Percentiles rank a stretch among this genome's conserved stretches.
Evolutionary conservation across 2,329 filamentous ascomycete species (phyloP).

Genomic region (Penicillium sp.): DNA sequence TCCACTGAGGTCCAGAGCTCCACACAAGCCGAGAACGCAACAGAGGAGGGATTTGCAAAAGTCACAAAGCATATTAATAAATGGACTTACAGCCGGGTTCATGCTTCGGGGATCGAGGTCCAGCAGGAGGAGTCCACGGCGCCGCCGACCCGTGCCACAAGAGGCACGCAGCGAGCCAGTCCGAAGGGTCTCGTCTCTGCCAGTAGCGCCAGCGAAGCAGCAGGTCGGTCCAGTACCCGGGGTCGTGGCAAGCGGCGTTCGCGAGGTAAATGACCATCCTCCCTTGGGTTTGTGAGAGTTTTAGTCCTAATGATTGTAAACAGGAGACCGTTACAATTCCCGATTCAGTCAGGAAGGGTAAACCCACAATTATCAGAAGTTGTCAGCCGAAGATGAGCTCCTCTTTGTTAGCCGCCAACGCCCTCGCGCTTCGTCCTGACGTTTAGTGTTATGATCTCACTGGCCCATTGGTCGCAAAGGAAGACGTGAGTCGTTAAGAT

Average conservation of each 20-base stretch:
- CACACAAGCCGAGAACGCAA: slow-evolving; percentile 11
- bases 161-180: slow-evolving; percentile 35
- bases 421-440: background rate
- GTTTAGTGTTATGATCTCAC: background rate
- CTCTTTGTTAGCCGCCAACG: background rate
- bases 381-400: no score
- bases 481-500: background rate
- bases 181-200: slow-evolving; percentile 39
- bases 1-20: slow-evolving; percentile 6
- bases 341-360: slow-evolving; percentile 36
- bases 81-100: slow-evolving; percentile 34
- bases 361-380: background rate
- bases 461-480: background rate
- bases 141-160: background rate
- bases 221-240: slow-evolving; percentile 21
- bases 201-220: slow-evolving; percentile 28
- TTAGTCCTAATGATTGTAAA: slow-evolving; percentile 19
- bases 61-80: slow-evolving; percentile 27
- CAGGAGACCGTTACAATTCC: slow-evolving; percentile 41
- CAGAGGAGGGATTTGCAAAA: slow-evolving; percentile 16
- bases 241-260: slow-evolving; percentile 32
- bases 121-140: slow-evolving; percentile 16
- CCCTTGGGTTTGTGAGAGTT: background rate
- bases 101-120: slow-evolving; percentile 21
- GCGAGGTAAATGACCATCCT: slow-evolving; percentile 33